phyloP scores from a whole-genome alignment of 2,329 filamentous ascomycete genomes.

The Zasmidium citrigriseum region DNA sequence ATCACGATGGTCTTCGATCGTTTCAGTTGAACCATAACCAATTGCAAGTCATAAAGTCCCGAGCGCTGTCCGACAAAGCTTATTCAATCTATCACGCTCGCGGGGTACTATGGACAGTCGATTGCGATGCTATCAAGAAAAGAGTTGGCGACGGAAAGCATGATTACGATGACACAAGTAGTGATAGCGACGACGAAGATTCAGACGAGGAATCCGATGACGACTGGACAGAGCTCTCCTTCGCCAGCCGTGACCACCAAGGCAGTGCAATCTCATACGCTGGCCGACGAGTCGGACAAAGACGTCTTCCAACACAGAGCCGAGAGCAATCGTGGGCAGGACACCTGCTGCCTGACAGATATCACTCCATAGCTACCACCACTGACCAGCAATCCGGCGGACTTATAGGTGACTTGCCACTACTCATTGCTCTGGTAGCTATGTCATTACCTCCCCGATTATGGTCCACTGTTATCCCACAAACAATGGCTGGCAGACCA shows the following conservation, averaged over 20 bases:
- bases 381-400: not conserved
- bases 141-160: too few relatives aligned
- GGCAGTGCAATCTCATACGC: not conserved
- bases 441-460: not conserved
- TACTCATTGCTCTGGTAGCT: not conserved
- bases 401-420: not conserved
- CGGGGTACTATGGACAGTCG: too few relatives aligned
- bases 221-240: not conserved
- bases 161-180: not conserved
- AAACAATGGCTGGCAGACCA: too few relatives aligned
- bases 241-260: not conserved
- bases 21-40: too few relatives aligned
- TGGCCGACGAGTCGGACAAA: not conserved
- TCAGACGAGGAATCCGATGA: not conserved
- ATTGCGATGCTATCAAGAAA: too few relatives aligned
- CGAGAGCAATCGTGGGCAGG: not conserved
- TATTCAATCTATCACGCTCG: too few relatives aligned
- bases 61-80: too few relatives aligned
- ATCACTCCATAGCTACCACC: not conserved
- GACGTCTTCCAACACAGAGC: not conserved
- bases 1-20: too few relatives aligned
- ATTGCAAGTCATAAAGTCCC: too few relatives aligned
- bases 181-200: not conserved
- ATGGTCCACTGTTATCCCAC: not conserved
- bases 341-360: conserved; percentile 1